Conservation (phyloP, 495 filamentous ascomycete species). For the Venustampulla echinocandica region DNA sequence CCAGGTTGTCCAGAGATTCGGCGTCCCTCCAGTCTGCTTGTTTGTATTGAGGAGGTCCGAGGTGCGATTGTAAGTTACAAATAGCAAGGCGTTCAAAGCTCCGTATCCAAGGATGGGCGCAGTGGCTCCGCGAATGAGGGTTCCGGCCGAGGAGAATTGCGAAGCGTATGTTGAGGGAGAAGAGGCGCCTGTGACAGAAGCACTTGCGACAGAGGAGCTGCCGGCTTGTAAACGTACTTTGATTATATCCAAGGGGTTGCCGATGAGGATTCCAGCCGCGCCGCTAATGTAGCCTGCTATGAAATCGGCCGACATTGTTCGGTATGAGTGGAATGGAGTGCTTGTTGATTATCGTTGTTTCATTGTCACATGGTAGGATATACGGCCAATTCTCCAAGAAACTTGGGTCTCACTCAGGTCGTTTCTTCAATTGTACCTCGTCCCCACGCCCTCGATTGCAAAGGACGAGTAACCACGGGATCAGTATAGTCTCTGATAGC, state of each 20-base stretch:
- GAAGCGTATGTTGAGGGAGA: conserved; percentile 9
- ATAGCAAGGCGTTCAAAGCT: conserved; percentile 79
- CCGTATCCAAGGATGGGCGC: conserved; percentile 83
- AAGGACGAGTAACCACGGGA: conserved; percentile 12
- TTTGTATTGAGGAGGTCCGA: conserved; percentile 22
- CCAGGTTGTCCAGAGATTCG: conserved; percentile 52
- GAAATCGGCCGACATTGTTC: conserved; percentile 70
- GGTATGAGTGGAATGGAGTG: neutral
- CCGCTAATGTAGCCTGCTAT: conserved; percentile 82
- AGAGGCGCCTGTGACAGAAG: conserved; percentile 15
- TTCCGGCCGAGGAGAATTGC: conserved; percentile 27
- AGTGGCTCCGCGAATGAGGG: conserved; percentile 50
- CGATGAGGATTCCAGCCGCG: conserved; percentile 72
- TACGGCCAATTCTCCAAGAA: conserved; percentile 1
- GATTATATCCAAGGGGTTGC: conserved; percentile 78
- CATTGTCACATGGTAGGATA: neutral
- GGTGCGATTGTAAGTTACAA: conserved; percentile 75
- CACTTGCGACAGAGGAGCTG: too few species aligned
- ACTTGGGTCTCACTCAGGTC: too few species aligned
- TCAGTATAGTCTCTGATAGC: conserved; percentile 14
- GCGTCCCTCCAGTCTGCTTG: conserved; percentile 17
- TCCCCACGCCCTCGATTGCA: conserved; percentile 12
- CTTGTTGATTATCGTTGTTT: conserved; percentile 7
- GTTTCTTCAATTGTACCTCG: conserved; percentile 3
- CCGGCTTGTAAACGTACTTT: conserved; percentile 76